A percentile compares a stretch with the other conserved stretches of the same genome.
phyloP scores from a whole-genome alignment of 768 basidiomycete genomes.

The Vishniacozyma victoriae region DNA sequence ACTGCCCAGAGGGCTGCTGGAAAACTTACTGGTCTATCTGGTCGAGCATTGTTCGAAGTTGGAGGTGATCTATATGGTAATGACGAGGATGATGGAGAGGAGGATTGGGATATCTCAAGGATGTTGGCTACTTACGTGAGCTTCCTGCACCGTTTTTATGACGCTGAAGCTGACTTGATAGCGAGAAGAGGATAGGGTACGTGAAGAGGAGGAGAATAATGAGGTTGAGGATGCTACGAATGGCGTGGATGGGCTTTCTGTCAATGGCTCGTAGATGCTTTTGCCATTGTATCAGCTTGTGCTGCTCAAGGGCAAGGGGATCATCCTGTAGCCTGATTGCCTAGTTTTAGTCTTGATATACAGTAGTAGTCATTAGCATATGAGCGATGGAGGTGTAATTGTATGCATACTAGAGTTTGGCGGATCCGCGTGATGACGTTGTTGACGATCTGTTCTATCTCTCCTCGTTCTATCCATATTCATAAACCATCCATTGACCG shows the following conservation, averaged over 20 bases:
- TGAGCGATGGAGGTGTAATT: too few relatives aligned
- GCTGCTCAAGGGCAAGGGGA: too few relatives aligned
- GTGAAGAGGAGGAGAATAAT: constrained; percentile 23
- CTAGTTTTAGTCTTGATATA: too few relatives aligned
- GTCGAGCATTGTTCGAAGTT: constrained; percentile 75
- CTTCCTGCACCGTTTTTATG: neutral
- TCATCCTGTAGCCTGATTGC: too few relatives aligned
- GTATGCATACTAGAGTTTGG: too few relatives aligned
- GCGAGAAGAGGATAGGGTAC: constrained; percentile 27
- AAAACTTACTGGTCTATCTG: constrained; percentile 88
- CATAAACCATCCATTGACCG: too few relatives aligned
- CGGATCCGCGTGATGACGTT: too few relatives aligned
- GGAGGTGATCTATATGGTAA: constrained; percentile 43
- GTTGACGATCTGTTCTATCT: too few relatives aligned
- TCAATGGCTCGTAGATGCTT: neutral
- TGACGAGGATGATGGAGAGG: constrained; percentile 38
- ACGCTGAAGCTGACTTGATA: neutral
- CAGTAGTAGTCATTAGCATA: too few relatives aligned
- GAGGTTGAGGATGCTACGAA: constrained; percentile 8
- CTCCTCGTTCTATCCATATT: too few relatives aligned
- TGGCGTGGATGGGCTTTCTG: constrained; percentile 4
- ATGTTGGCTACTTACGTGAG: constrained; percentile 44
- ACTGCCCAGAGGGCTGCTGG: constrained; percentile 74
- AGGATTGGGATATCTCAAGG: constrained; percentile 46
- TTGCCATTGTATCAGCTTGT: too few relatives aligned